These are phyloP conservation scores for Cercospora zeina DNA, from an alignment of 2,329 filamentous ascomycete species.

Conservation along the genomic window DNA sequence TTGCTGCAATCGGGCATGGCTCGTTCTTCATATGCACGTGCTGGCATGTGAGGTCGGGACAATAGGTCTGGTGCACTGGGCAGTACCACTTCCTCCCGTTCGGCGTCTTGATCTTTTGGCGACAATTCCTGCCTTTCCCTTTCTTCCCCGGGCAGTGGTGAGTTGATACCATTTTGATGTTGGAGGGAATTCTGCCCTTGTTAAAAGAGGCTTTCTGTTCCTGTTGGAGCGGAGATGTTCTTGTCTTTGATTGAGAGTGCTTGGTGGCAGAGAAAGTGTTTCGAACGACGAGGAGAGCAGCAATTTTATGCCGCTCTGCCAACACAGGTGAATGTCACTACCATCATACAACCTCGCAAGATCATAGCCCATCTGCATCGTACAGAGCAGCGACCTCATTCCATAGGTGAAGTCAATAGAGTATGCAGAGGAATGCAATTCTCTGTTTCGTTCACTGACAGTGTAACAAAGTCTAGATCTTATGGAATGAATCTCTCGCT, in stretches of 20 bases:
- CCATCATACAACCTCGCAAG: not conserved
- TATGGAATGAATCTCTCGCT: not conserved
- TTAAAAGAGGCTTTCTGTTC: not conserved
- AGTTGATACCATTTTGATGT: not conserved
- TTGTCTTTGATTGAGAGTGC: not conserved
- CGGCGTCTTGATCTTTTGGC: not conserved
- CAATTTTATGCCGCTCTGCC: not conserved
- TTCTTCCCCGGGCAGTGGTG: not conserved
- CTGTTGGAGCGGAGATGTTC: not conserved
- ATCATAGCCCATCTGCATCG: not conserved
- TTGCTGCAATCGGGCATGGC: not conserved
- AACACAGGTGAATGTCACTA: not conserved
- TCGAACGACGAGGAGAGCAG: not conserved
- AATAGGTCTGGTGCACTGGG: not conserved
- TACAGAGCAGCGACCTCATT: not conserved
- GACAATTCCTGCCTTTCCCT: not conserved
- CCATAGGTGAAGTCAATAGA: not conserved
- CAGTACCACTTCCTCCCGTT: not conserved
- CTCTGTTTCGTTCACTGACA: not conserved
- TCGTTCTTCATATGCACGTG: not conserved
- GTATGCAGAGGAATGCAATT: not conserved
- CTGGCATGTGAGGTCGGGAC: not conserved
- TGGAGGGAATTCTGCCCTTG: not conserved
- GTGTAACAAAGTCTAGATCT: not conserved
- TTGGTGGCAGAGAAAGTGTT: not conserved